A percentile compares a stretch with the other conserved stretches of the same genome.
Conservation (phyloP, 108 stramenopile genomes). For the Cyclotella sp. region DNA sequence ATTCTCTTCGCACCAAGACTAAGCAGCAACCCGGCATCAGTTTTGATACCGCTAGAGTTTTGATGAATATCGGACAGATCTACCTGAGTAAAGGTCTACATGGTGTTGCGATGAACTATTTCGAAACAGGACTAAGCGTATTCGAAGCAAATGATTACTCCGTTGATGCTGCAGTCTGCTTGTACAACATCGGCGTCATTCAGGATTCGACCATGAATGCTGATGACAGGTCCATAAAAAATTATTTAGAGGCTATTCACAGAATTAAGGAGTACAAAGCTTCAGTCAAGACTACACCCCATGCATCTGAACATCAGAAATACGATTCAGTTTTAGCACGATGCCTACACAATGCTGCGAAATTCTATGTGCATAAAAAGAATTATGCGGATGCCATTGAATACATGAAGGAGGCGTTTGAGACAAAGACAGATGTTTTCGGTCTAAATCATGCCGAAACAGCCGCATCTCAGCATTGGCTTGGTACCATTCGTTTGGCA, state of each 20-base stretch:
- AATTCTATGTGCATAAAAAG: conserved; percentile 25
- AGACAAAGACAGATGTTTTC: conserved; percentile 24
- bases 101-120: conserved; percentile 27
- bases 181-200: conserved; percentile 47
- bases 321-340: conserved; percentile 24
- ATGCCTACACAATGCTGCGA: conserved; percentile 41
- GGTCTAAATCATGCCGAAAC: conserved; percentile 42
- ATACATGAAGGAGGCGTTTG: conserved; percentile 39
- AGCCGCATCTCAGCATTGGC: conserved; percentile 47
- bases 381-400: conserved; percentile 28
- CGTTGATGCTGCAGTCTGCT: conserved; percentile 41
- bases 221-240: conserved; percentile 28
- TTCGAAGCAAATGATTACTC: conserved; percentile 6
- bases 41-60: conserved; percentile 48
- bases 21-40: conserved; percentile 25
- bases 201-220: conserved; percentile 19
- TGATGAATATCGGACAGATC: conserved; percentile 55
- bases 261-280: conserved; percentile 31
- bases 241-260: conserved; percentile 37
- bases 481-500: conserved; percentile 47
- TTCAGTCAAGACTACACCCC: not conserved
- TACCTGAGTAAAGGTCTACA: conserved; percentile 34
- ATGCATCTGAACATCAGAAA: not conserved
- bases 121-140: conserved; percentile 60
- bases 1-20: conserved; percentile 52